phyloP scores from a whole-genome alignment of 441 rosid species.

The Populus trichocarpa region DNA sequence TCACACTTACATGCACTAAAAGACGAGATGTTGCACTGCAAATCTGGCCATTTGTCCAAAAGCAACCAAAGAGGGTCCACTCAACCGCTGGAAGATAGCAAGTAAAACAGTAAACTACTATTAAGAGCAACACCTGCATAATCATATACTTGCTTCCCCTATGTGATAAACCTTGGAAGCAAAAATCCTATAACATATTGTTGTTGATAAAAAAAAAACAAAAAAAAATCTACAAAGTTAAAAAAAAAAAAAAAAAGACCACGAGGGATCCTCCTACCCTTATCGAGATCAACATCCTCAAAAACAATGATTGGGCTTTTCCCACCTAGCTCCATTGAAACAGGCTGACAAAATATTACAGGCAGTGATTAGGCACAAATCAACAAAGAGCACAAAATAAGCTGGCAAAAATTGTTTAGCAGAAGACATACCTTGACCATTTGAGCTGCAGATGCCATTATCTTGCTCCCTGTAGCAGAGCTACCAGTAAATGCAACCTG shows the following conservation, averaged over 20 bases:
- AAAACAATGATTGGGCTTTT: conserved; percentile 94
- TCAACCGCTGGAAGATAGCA: conserved; percentile 64
- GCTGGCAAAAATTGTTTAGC: conserved; percentile 16
- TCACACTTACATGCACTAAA: conserved; percentile 76
- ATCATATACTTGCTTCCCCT: background rate
- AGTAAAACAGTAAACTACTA: conserved; percentile 1
- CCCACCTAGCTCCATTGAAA: conserved; percentile 95
- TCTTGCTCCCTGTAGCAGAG: conserved; percentile 79
- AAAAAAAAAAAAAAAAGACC: background rate
- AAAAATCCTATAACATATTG: background rate
- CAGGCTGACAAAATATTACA: conserved; percentile 62
- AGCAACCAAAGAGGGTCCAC: conserved; percentile 95
- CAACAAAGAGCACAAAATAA: background rate
- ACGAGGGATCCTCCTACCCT: conserved; percentile 51
- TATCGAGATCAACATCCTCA: conserved; percentile 91
- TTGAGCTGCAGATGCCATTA: conserved; percentile 85
- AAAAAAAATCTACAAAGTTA: conserved; percentile 3
- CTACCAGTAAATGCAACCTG: conserved; percentile 98
- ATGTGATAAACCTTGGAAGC: background rate
- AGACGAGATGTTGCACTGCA: conserved; percentile 99
- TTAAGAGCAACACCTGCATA: background rate
- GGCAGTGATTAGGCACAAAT: background rate
- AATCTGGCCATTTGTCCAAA: conserved; percentile 99
- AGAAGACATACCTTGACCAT: conserved; percentile 65
- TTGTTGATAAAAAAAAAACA: background rate